phyloP scores from a whole-genome alignment of 2,329 filamentous ascomycete species.

The Apiospora rasikravindrae region DNA sequence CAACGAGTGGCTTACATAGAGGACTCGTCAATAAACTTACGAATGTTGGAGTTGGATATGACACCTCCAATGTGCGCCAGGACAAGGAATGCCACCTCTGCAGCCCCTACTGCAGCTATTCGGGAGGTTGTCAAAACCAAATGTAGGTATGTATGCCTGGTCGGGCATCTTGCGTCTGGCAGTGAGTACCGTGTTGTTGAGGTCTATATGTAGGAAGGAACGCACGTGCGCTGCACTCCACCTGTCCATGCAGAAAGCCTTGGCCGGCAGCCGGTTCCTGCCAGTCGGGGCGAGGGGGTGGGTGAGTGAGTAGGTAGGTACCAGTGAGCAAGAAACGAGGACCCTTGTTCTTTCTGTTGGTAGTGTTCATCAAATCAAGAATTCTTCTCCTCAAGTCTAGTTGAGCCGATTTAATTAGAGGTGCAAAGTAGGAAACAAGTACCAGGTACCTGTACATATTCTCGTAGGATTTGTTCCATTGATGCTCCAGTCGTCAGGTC shows the following conservation, averaged over 20 bases:
- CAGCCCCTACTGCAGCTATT: neutral
- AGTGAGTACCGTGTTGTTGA: neutral
- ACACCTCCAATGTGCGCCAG: too few relatives aligned
- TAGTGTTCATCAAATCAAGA: slow-evolving; percentile 13
- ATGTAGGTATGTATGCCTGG: too few relatives aligned
- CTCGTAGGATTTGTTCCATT: neutral
- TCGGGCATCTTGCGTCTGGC: too few relatives aligned
- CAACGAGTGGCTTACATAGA: too few relatives aligned
- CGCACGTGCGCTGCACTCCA: slow-evolving; percentile 12
- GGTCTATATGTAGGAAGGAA: slow-evolving; percentile 10
- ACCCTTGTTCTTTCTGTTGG: slow-evolving; percentile 13
- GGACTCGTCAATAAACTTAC: too few relatives aligned
- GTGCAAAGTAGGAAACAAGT: neutral
- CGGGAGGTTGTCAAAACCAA: neutral
- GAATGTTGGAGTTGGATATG: too few relatives aligned
- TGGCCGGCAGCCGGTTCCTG: slow-evolving; percentile 13
- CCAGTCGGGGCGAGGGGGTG: slow-evolving; percentile 11
- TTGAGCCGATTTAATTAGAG: neutral
- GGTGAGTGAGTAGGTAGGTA: neutral
- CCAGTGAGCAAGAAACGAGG: neutral
- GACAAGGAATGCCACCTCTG: too few relatives aligned
- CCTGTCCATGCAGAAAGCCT: slow-evolving; percentile 1
- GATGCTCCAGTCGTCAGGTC: neutral
- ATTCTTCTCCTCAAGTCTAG: neutral
- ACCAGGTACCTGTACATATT: neutral